Evolutionary conservation across 495 filamentous ascomycete species (phyloP).

Genomic region (Penicillium canescens): DNA sequence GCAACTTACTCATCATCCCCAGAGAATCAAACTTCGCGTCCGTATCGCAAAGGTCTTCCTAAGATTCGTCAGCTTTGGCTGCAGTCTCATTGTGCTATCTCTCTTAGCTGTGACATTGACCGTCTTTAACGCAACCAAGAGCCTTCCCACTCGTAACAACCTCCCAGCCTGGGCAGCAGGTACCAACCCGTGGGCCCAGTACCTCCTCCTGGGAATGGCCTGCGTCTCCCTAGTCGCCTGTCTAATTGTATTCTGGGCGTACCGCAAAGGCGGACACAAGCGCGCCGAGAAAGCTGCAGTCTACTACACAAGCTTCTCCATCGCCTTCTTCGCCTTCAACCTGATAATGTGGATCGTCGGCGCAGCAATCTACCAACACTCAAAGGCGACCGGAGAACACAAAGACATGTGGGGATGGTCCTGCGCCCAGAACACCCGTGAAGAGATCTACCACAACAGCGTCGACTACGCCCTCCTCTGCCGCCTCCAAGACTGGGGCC

Average conservation of each 20-base stretch:
- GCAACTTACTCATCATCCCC: conserved; percentile 8
- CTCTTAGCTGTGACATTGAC: conserved; percentile 82
- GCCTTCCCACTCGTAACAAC: conserved; percentile 70
- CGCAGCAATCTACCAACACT: conserved; percentile 79
- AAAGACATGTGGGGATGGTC: conserved; percentile 98
- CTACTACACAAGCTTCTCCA: conserved; percentile 91
- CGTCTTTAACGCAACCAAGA: conserved; percentile 83
- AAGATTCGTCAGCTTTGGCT: conserved; percentile 92
- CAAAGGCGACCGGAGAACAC: conserved; percentile 66
- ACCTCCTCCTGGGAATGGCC: conserved; percentile 73
- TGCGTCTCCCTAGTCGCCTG: conserved; percentile 79
- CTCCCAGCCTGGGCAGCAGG: conserved; percentile 79
- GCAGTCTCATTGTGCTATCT: conserved; percentile 88
- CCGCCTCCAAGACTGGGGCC: conserved; percentile 85
- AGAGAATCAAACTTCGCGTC: conserved; percentile 93
- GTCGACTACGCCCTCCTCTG: conserved; percentile 92
- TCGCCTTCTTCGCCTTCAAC: conserved; percentile 91
- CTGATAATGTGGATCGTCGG: conserved; percentile 91
- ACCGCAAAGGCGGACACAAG: conserved; percentile 85
- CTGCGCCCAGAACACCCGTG: conserved; percentile 82
- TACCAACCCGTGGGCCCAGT: conserved; percentile 88
- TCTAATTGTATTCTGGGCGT: conserved; percentile 77
- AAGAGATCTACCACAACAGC: conserved; percentile 70
- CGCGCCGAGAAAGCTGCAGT: conserved; percentile 88
- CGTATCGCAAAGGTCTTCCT: conserved; percentile 93